Base-by-base conservation (phyloP, 768 basidiomycete species). In the Suillus spraguei region DNA sequence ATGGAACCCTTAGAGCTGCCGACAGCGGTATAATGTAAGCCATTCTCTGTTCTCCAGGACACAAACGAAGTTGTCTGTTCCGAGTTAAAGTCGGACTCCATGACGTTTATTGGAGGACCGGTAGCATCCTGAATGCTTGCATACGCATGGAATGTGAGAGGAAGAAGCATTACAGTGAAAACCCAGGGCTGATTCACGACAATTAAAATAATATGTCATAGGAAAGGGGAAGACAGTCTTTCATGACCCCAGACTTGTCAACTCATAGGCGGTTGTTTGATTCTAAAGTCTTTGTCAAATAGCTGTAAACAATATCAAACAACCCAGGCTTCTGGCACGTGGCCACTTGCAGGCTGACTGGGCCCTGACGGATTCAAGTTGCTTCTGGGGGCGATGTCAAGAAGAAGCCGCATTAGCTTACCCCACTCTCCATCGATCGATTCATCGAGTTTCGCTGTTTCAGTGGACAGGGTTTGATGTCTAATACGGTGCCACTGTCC, bases 211-310 rank as follows among this genome's bases (percentile, higher is more conserved):
- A 22, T 17, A 8, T 35, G 46, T 50, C 60, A 60, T 38, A 22
- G 47, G n/a, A 13, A 33, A 36, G 60, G 41, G 36, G 28, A 42
- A 41, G n/a, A 47, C 17, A 20, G n/a, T 5, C 46, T 46, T 28
- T 28, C 28, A 2, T 28, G 16, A 38, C 17, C 54, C 38, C 35
- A 35, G 24, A 58, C 54, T 28, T 50, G 46, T 7, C 69, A 65
- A 47, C 1, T 20, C 65, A 20, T 62, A 52, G 39, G 64, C 20
- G 74, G 68, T 67, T 74, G 72, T 74, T 74, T 76, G 60, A 60
- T 74, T 69, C 64, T 17, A 63, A 74, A 56, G 72, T 64, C 17
- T n/a, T 69, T 66, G 74, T 67, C 67, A 74, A 74, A 74, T 59
- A 74, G 63, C 2, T 11, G 24, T 32, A 58, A 58, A 41, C 3